phyloP scores from a whole-genome alignment of 169 alveolate species.

The Cryptosporidium viatorum region DNA sequence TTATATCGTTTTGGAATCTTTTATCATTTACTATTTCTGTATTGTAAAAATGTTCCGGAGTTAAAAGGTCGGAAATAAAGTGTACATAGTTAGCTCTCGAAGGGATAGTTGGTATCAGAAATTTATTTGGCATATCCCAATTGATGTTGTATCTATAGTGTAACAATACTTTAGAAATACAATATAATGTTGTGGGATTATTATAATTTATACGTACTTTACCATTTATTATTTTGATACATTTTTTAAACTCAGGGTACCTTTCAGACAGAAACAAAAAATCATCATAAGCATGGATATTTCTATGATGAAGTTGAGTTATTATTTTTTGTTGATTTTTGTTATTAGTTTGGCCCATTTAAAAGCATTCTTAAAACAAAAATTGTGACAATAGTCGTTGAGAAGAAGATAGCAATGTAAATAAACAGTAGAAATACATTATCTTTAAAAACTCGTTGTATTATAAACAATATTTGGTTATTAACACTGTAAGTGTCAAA shows the following conservation, averaged over 20 bases:
- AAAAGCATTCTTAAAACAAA: constrained; percentile 23
- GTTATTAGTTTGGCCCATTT: neutral
- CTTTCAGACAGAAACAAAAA: neutral
- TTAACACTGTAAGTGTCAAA: constrained; percentile 2
- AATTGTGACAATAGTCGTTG: constrained; percentile 26
- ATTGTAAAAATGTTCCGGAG: constrained; percentile 59
- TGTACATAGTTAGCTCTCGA: constrained; percentile 80
- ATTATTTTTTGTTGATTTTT: neutral
- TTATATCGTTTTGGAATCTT: neutral
- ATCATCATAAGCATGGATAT: constrained; percentile 44
- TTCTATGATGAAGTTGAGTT: constrained; percentile 17
- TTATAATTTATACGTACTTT: constrained; percentile 24
- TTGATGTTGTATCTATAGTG: constrained; percentile 54
- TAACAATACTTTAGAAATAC: constrained; percentile 7
- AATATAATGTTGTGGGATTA: constrained; percentile 14
- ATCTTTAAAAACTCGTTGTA: constrained; percentile 31
- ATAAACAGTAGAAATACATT: constrained; percentile 53
- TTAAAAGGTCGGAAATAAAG: constrained; percentile 78
- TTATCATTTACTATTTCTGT: neutral
- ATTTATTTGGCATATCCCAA: constrained; percentile 48
- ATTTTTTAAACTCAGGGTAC: constrained; percentile 42
- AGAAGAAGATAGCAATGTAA: constrained; percentile 32
- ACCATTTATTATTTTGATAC: constrained; percentile 11
- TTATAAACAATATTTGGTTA: constrained; percentile 23
- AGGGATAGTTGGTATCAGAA: constrained; percentile 79